Base-by-base conservation (phyloP, 148 eudicot species). In the Vaccinium darrowii region DNA sequence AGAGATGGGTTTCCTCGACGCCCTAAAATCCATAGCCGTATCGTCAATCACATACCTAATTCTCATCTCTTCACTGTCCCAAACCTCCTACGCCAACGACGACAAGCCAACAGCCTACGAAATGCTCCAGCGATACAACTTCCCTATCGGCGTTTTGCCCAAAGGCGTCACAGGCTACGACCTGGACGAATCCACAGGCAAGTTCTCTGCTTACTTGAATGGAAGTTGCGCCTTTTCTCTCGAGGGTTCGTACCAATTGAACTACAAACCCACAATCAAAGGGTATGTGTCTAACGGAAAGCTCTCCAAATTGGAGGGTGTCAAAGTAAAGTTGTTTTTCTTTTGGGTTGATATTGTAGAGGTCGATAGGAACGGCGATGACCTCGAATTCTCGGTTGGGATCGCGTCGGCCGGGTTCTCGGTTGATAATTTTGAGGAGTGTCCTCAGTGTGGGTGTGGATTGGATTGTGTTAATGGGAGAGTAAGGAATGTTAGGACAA, bases 361-460 rank as follows among this genome's bases (percentile, higher is more conserved):
- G 81, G 94, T 92, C 1, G 36, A 9, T 50, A 82, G 87, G 19
- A 62, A n/a, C 25, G 89, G 62, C 21, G 90, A 87, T 23, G 86
- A 89, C 12, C 88, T 92, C 6, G 86, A 87, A 57, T 92, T 92
- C 76, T 90, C 91, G 1, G 92, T 92, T 5, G 94, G 92, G 10
- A 83, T 92, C 25, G 88, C 87, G 72, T 90, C 92, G 7, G 92
- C 94, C 60, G 83, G 82, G 15, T 90, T 90, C 23, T 87, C 88
- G 0, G 60, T 90, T 71, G 90, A 88, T 19, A 90, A 87, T 13
- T 90, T 92, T 19, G 87, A 87, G 0, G 88, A 84, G 49, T 82
- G 90, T 51, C 92, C 92, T 9, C 83, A 81, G 5, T 92, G 94
- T 84, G 94, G 91, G 1, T 92, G 94, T 81, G 92, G 94, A 18